Conservation (phyloP, 495 filamentous ascomycete genomes). For the Xylaria intraflava region DNA sequence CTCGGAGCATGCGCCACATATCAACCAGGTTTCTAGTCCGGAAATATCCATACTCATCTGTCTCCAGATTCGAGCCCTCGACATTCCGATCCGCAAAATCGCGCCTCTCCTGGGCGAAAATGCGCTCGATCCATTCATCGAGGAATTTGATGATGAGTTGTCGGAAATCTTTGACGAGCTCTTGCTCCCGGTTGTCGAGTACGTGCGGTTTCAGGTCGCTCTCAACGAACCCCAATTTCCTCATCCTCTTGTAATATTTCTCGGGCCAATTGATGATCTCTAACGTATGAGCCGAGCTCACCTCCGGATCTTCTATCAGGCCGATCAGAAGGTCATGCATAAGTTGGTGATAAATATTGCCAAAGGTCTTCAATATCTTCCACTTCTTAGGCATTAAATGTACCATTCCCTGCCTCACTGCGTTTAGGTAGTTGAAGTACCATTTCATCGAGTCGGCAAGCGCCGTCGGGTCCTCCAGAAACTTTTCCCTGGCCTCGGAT, state of each 20-base stretch:
- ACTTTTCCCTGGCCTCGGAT: constrained; percentile 62
- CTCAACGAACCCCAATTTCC: constrained; percentile 69
- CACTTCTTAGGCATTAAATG: constrained; percentile 91
- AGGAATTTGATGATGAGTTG: constrained; percentile 89
- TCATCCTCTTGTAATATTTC: constrained; percentile 95
- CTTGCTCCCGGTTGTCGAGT: constrained; percentile 78
- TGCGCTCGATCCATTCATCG: constrained; percentile 95
- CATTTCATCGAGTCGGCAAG: constrained; percentile 82
- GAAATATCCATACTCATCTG: constrained; percentile 78
- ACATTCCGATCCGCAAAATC: constrained; percentile 71
- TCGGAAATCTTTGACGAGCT: constrained; percentile 88
- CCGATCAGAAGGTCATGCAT: constrained; percentile 90
- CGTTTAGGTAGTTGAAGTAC: constrained; percentile 96
- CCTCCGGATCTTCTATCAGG: constrained; percentile 72
- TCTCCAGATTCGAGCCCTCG: constrained; percentile 67
- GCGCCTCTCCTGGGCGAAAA: constrained; percentile 69
- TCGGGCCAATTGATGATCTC: constrained; percentile 91
- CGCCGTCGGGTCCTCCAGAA: constrained; percentile 72
- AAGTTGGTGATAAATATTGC: constrained; percentile 78
- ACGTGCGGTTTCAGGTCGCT: constrained; percentile 72
- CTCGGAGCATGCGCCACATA: constrained; percentile 95
- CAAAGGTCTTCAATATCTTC: constrained; percentile 90
- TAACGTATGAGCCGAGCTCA: constrained; percentile 71
- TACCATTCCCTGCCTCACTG: constrained; percentile 84
- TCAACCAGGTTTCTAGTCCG: constrained; percentile 83